Evolutionary conservation across 2,329 filamentous ascomycete species (phyloP).

Genomic region (Scopulariopsis brevicaulis): DNA sequence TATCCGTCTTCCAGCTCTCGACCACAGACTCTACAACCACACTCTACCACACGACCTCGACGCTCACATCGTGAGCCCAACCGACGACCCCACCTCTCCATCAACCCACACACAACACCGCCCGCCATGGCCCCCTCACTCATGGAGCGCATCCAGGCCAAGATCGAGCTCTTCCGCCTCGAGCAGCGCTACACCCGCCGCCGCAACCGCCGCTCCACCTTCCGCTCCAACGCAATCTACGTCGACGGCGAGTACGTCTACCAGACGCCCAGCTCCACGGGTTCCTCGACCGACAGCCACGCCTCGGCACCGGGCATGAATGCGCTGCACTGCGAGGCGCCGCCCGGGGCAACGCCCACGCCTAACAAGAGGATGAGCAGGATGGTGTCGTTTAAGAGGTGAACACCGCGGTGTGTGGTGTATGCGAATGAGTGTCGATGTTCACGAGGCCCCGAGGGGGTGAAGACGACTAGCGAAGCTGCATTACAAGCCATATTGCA

Average conservation of each 20-base stretch:
- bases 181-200: constrained; percentile 91
- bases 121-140: constrained; percentile 35
- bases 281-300: constrained; percentile 36
- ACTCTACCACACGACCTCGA: no score
- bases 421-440: not conserved
- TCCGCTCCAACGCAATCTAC: constrained; percentile 81
- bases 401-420: not conserved
- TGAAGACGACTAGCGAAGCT: no score
- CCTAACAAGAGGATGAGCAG: constrained; percentile 5
- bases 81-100: not conserved
- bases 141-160: constrained; percentile 49
- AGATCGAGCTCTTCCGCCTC: constrained; percentile 85
- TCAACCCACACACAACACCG: not conserved
- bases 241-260: constrained; percentile 95
- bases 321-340: constrained; percentile 23
- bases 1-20: no score
- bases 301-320: constrained; percentile 18
- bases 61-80: not conserved
- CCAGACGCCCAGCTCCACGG: constrained; percentile 48
- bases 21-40: no score
- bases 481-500: no score
- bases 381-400: not conserved
- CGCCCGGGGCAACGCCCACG: constrained; percentile 13
- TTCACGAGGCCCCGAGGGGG: not conserved
- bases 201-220: constrained; percentile 76